Evolutionary conservation across 129 eudicot species (phyloP).

Genomic region (sunflower (Helianthus annuus)): HanXRQr2.0-SUNRISE NC_035433.2:148497985-148498484

Average conservation of each 20-base stretch:
- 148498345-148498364: constrained; percentile 53
- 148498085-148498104: constrained; percentile 64
- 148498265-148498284: constrained; percentile 60
- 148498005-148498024: constrained; percentile 62
- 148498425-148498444: constrained; percentile 68
- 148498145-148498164: constrained; percentile 70
- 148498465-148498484: constrained; percentile 56
- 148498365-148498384: constrained; percentile 52
- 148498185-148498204: constrained; percentile 67
- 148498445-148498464: constrained; percentile 50
- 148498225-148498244: constrained; percentile 65
- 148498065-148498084: constrained; percentile 51
- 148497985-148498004: constrained; percentile 48
- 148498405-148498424: constrained; percentile 69
- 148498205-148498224: constrained; percentile 49
- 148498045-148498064: constrained; percentile 68
- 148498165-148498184: constrained; percentile 68
- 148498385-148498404: constrained; percentile 55
- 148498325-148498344: constrained; percentile 76
- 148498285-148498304: constrained; percentile 49
- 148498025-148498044: constrained; percentile 79
- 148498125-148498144: constrained; percentile 52
- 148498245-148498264: constrained; percentile 98
- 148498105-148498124: constrained; percentile 55
- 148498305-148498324: constrained; percentile 71